A percentile compares a stretch with the other conserved stretches of the same genome.
phyloP scores from a whole-genome alignment of 768 basidiomycete species.

The Pleurotus tuoliensis region DNA sequence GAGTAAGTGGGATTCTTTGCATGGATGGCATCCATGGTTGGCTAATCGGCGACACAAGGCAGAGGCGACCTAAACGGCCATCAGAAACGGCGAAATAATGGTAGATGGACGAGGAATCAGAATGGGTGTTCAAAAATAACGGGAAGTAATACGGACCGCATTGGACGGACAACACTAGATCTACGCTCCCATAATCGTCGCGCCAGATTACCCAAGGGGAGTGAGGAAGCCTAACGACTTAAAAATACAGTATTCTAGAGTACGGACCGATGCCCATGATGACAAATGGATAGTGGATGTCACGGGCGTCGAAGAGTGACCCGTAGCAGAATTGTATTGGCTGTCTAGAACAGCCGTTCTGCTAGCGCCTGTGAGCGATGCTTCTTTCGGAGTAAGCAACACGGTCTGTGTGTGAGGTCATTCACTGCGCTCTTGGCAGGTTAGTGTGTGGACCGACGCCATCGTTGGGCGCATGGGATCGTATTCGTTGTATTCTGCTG shows the following conservation, averaged over 20 bases:
- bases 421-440: neutral
- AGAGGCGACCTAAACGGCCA: conserved; percentile 7
- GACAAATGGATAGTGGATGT: neutral
- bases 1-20: neutral
- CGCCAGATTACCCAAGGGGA: neutral
- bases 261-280: conserved; percentile 5
- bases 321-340: neutral
- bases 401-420: conserved; percentile 1
- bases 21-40: neutral
- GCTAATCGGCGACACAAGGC: neutral
- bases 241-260: neutral
- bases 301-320: neutral
- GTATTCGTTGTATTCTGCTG: neutral
- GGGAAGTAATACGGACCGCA: conserved; percentile 1
- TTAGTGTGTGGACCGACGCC: neutral
- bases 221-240: neutral
- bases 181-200: neutral
- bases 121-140: neutral
- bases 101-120: neutral
- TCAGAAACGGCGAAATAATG: conserved; percentile 7
- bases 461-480: neutral
- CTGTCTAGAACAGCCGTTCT: neutral
- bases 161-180: conserved; percentile 5
- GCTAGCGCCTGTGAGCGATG: too few species aligned
- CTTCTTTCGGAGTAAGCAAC: too few species aligned